These are phyloP conservation scores for Dactylellina sp. DNA, from an alignment of 2,329 filamentous ascomycete genomes.

Conservation along the genomic window DNA sequence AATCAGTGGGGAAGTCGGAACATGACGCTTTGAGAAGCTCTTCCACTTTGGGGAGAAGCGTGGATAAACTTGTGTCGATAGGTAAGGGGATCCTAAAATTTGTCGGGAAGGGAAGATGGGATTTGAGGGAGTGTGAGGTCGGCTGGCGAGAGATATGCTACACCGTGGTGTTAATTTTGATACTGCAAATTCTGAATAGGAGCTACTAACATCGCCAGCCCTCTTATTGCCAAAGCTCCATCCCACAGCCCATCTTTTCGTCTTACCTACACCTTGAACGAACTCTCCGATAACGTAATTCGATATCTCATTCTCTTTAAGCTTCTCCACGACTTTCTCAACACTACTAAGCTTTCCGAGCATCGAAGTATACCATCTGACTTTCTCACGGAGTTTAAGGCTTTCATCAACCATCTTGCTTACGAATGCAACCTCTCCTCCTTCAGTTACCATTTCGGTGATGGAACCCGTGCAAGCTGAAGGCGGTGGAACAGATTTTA, in stretches of 20 bases:
- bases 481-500: conserved; percentile 76
- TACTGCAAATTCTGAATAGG: conserved; percentile 6
- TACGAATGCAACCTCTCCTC: conserved; percentile 83
- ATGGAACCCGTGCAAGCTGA: conserved; percentile 75
- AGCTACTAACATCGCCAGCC: conserved; percentile 66
- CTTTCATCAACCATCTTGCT: conserved; percentile 78
- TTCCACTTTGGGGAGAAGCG: conserved; percentile 35
- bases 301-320: conserved; percentile 70
- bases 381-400: conserved; percentile 67
- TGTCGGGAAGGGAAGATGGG: conserved; percentile 48
- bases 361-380: conserved; percentile 93
- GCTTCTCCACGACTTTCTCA: conserved; percentile 71
- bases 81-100: conserved; percentile 39
- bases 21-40: conserved; percentile 24
- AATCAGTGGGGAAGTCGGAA: conserved; percentile 33
- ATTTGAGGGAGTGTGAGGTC: conserved; percentile 21
- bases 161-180: background rate
- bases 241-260: conserved; percentile 84
- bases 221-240: conserved; percentile 83
- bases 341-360: conserved; percentile 82
- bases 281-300: conserved; percentile 89
- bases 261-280: conserved; percentile 77
- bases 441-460: conserved; percentile 85
- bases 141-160: conserved; percentile 51
- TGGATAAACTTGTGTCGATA: conserved; percentile 22